Conservation (phyloP, 768 basidiomycete genomes). For the Kwoniella mangroviensis region DNA sequence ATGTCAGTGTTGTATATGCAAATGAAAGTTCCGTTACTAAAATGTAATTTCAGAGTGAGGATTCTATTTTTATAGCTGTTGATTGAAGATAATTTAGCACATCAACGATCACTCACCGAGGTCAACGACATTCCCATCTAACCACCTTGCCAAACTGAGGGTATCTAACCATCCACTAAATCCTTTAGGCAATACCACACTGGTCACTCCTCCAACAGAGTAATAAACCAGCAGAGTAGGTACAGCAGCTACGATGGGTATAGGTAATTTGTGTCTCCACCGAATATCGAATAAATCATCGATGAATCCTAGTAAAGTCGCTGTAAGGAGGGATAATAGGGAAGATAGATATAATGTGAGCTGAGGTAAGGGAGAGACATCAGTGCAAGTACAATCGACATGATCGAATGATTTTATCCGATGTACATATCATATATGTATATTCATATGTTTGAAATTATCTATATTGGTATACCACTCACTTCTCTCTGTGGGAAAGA, state of each 20-base stretch:
- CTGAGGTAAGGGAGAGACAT: too few species aligned
- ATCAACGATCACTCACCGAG: slow-evolving; percentile 66
- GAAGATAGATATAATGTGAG: slow-evolving; percentile 91
- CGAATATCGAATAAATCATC: slow-evolving; percentile 98
- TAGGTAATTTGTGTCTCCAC: slow-evolving; percentile 96
- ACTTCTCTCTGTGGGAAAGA: slow-evolving; percentile 60
- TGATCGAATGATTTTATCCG: too few species aligned
- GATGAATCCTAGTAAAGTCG: slow-evolving; percentile 90
- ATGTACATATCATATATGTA: too few species aligned
- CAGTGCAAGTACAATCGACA: too few species aligned
- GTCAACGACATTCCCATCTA: slow-evolving; percentile 80
- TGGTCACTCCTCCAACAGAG: slow-evolving; percentile 89
- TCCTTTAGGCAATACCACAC: slow-evolving; percentile 89
- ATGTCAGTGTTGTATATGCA: not conserved
- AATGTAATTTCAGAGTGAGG: too few species aligned
- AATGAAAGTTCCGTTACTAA: not conserved
- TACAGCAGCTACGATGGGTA: slow-evolving; percentile 92
- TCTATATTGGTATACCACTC: too few species aligned
- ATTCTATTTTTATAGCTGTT: too few species aligned
- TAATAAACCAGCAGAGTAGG: slow-evolving; percentile 96
- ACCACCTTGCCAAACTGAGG: slow-evolving; percentile 35
- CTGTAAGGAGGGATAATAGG: slow-evolving; percentile 85
- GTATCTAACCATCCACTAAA: slow-evolving; percentile 62
- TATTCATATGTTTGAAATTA: too few species aligned
- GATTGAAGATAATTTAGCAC: not conserved